A percentile compares a stretch with the other conserved stretches of the same genome.
Evolutionary conservation across 169 alveolate species (phyloP).

Genomic region (Miamiensis avidus): DNA sequence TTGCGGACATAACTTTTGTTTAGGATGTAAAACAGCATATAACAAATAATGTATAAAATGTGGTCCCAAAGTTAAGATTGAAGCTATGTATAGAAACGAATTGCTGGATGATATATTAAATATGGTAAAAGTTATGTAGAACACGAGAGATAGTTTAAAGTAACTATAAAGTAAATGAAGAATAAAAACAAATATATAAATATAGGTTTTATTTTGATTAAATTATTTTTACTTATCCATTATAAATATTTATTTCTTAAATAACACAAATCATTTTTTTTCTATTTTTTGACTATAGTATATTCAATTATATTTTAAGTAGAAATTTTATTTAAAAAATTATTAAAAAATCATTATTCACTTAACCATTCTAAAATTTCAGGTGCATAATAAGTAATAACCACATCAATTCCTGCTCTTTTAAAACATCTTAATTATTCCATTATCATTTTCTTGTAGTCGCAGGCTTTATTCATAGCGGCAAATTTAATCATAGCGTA

Average conservation of each 20-base stretch:
- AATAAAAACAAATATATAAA: no score
- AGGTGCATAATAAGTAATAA: slow-evolving; percentile 83
- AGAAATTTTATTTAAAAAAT: no score
- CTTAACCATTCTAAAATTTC: slow-evolving; percentile 59
- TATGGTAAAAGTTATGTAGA: slow-evolving; percentile 30
- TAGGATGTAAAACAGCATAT: slow-evolving; percentile 41
- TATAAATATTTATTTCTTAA: no score
- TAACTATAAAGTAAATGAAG: not conserved
- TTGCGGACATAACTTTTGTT: slow-evolving; percentile 50
- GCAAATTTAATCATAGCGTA: slow-evolving; percentile 81
- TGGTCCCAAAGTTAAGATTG: slow-evolving; percentile 45
- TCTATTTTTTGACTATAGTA: no score
- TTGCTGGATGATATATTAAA: slow-evolving; percentile 44
- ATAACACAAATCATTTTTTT: no score
- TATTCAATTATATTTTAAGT: no score
- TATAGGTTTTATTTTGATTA: not conserved
- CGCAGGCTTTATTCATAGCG: slow-evolving; percentile 69
- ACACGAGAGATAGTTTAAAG: slow-evolving; percentile 1
- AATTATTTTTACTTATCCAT: no score
- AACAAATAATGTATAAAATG: slow-evolving; percentile 39
- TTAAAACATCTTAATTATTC: slow-evolving; percentile 78
- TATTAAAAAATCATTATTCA: no score
- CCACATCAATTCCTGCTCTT: slow-evolving; percentile 90
- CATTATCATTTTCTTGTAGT: slow-evolving; percentile 80
- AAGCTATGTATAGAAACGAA: slow-evolving; percentile 53